Evolutionary conservation across 495 filamentous ascomycete genomes (phyloP), one percentile per base, ranked within the genome.

Genomic region (Penicillium paxilli): DNA sequence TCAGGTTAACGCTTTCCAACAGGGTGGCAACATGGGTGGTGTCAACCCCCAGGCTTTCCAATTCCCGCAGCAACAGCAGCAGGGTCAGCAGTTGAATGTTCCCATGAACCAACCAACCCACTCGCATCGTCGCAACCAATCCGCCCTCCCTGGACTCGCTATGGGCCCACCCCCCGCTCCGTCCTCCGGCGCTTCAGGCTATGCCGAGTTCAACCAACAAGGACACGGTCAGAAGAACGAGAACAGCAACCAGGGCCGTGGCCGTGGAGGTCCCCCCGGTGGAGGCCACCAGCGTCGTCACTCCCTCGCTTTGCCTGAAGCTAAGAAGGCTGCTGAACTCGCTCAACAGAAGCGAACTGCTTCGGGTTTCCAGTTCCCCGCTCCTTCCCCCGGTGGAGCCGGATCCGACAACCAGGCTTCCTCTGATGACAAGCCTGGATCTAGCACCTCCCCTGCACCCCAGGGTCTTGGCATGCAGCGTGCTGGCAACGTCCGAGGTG

Each of bases 291-390:
- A 94, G 69, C 86, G 94, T 57, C 88, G 94, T 68, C 94, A 98
- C 72, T 98, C 94, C 17, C 82, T 98, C 49, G 95, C 92, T 42
- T 74, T 98, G 50, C 90, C 92, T 4, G 94, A 98, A 70, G 94
- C 94, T 23, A 98, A 96, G 79, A 97, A 96, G 75, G 95, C 95
- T 24, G 94, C 94, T 40, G 94, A 98, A 68, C 70, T 96, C 17
- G 94, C 94, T 40, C 95, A 98, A 74, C 92, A 96, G 73, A 98
- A 97, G 75, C 83, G 93, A 64, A 94, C 91, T 22, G 92, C 92
- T 11, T 88, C 90, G 53, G 89, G 84, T 16, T 98, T 98, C 70
- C 95, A 98, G 69, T 98, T 98, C 68, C 95, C 64, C 0, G 62
- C 62, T 26, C 64, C 94, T 44, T 82, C 86, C 38, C 87, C 94